Conservation (phyloP, 805 yeast genomes). For the Metschnikowia arizonensis region DNA sequence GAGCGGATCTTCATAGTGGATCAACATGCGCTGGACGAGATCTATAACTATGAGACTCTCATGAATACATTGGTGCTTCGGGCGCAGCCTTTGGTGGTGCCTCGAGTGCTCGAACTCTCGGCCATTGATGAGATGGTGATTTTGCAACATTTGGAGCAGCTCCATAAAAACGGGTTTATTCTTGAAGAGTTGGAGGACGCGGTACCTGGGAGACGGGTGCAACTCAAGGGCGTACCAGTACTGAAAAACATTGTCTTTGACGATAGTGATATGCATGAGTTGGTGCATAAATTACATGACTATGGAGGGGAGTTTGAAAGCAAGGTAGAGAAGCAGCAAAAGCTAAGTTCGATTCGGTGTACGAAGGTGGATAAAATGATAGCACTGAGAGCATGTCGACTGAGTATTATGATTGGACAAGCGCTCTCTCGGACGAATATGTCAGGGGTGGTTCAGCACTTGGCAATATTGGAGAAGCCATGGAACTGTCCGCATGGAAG, state of each 20-base stretch:
- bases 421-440: conserved; percentile 56
- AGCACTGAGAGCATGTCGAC: conserved; percentile 94
- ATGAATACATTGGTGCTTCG: conserved; percentile 54
- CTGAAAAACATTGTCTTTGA: conserved; percentile 69
- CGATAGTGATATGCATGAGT: conserved; percentile 67
- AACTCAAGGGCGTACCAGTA: conserved; percentile 62
- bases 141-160: conserved; percentile 51
- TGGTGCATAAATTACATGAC: conserved; percentile 63
- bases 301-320: conserved; percentile 17
- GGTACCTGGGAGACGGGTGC: conserved; percentile 54
- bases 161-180: conserved; percentile 72
- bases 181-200: conserved; percentile 45
- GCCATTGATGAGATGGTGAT: conserved; percentile 76
- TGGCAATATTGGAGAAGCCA: conserved; percentile 78
- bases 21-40: conserved; percentile 98
- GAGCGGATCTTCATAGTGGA: conserved; percentile 80
- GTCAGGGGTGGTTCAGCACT: conserved; percentile 62
- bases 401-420: conserved; percentile 91
- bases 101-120: conserved; percentile 60
- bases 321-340: not conserved
- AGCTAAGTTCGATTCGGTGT: conserved; percentile 39
- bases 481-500: conserved; percentile 98
- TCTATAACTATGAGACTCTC: conserved; percentile 77
- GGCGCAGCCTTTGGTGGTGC: conserved; percentile 55
- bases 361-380: conserved; percentile 78